phyloP scores from a whole-genome alignment of 1,139 yeast genomes.

The Meyerozyma guilliermondii region DNA sequence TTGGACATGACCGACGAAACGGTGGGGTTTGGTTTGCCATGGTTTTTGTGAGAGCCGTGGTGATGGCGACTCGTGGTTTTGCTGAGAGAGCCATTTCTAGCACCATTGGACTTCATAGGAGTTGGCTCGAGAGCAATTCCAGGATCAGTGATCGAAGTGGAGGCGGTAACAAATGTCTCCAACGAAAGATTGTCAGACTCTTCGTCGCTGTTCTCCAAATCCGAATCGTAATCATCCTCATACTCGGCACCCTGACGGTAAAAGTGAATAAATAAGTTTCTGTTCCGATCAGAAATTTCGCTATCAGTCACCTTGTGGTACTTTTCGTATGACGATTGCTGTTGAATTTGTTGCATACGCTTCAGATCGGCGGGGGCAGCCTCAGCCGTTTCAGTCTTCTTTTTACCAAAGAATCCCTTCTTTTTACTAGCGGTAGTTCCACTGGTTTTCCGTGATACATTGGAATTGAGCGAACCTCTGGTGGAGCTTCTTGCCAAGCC shows the following conservation, averaged over 20 bases:
- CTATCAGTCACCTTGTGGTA: conserved; percentile 18
- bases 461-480: conserved; percentile 23
- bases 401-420: conserved; percentile 12
- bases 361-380: conserved; percentile 14
- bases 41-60: conserved; percentile 3
- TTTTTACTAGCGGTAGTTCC: conserved; percentile 7
- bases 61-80: background rate
- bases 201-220: conserved; percentile 14
- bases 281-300: conserved; percentile 19
- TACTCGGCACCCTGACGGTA: conserved; percentile 21
- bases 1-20: conserved; percentile 16
- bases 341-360: conserved; percentile 28
- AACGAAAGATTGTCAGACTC: conserved; percentile 21
- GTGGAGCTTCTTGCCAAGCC: conserved; percentile 25
- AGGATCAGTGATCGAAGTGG: conserved; percentile 23
- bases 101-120: background rate
- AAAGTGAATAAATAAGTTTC: conserved; percentile 19
- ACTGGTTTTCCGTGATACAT: conserved; percentile 21
- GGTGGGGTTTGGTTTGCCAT: conserved; percentile 15
- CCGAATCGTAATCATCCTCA: conserved; percentile 16
- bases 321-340: conserved; percentile 25
- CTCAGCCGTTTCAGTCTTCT: conserved; percentile 5
- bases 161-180: conserved; percentile 36
- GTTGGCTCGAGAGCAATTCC: background rate
- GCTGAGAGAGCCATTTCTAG: background rate